These are phyloP conservation scores for Penicillium silybi DNA, from an alignment of 495 filamentous ascomycete species.

Conservation along the genomic window DNA sequence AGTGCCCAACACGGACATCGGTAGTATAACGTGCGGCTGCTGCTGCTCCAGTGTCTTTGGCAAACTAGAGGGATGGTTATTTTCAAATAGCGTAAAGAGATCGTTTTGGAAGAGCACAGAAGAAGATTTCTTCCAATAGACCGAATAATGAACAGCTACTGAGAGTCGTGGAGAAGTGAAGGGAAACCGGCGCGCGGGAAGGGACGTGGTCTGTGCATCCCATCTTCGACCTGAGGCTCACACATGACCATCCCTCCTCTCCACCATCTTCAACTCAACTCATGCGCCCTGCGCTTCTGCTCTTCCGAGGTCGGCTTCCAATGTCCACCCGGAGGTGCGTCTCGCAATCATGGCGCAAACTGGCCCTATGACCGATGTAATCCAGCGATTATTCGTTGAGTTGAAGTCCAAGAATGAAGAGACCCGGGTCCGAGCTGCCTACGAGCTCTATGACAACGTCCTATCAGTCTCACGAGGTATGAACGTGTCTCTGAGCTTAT, in stretches of 20 bases:
- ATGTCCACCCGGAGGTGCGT: slow-evolving; percentile 44
- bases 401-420: slow-evolving; percentile 55
- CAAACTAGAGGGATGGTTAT: too few species aligned
- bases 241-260: slow-evolving; percentile 18
- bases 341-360: slow-evolving; percentile 48
- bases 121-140: background rate
- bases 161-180: background rate
- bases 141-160: background rate
- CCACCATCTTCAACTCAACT: slow-evolving; percentile 17
- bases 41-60: too few species aligned
- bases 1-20: too few species aligned
- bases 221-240: slow-evolving; percentile 22
- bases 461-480: slow-evolving; percentile 49
- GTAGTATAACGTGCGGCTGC: too few species aligned
- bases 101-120: too few species aligned
- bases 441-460: slow-evolving; percentile 50
- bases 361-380: slow-evolving; percentile 45
- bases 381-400: slow-evolving; percentile 46
- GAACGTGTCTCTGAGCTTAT: background rate
- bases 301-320: slow-evolving; percentile 39
- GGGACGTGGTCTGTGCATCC: slow-evolving; percentile 22
- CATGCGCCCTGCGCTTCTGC: slow-evolving; percentile 28
- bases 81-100: too few species aligned
- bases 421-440: slow-evolving; percentile 45
- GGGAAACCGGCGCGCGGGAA: background rate